Percentiles rank a stretch among this genome's conserved stretches.
Conservation (phyloP, 1,139 yeast species). For the Nadsonia commutata region DNA sequence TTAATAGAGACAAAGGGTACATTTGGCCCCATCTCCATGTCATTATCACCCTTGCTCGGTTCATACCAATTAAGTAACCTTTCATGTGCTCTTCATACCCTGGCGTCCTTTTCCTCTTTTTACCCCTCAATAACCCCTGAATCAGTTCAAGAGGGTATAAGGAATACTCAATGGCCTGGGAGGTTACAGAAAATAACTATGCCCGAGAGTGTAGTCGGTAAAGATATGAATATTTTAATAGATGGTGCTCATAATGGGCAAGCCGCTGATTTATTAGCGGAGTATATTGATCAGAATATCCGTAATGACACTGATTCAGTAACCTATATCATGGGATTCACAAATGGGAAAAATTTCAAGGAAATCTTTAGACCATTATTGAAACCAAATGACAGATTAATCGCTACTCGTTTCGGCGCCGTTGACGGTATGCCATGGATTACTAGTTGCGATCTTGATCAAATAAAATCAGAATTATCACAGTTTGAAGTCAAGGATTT, state of each 20-base stretch:
- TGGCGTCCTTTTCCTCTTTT: constrained; percentile 24
- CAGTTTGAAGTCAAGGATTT: constrained; percentile 1
- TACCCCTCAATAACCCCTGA: constrained; percentile 14
- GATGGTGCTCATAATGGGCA: constrained; percentile 93
- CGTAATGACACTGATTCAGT: constrained; percentile 23
- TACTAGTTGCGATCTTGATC: constrained; percentile 31
- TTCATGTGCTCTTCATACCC: constrained; percentile 48
- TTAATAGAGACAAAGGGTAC: constrained; percentile 7
- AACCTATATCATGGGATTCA: constrained; percentile 57
- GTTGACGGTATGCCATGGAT: constrained; percentile 97
- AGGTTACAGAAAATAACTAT: constrained; percentile 26
- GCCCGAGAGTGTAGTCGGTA: constrained; percentile 2
- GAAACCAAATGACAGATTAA: constrained; percentile 36
- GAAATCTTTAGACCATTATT: constrained; percentile 40
- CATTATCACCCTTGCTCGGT: constrained; percentile 47
- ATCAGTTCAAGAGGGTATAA: constrained; percentile 36
- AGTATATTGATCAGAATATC: constrained; percentile 24
- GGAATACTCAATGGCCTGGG: constrained; percentile 27
- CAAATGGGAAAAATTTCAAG: constrained; percentile 52
- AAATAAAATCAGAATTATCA: constrained; percentile 11
- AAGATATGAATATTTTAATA: constrained; percentile 52
- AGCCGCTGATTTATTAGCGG: constrained; percentile 58
- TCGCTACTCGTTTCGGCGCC: constrained; percentile 45
- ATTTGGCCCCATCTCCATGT: constrained; percentile 12
- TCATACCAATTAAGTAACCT: constrained; percentile 58